These are phyloP conservation scores for Boletus reticulatus DNA, from an alignment of 768 basidiomycete genomes.

Conservation along the genomic window DNA sequence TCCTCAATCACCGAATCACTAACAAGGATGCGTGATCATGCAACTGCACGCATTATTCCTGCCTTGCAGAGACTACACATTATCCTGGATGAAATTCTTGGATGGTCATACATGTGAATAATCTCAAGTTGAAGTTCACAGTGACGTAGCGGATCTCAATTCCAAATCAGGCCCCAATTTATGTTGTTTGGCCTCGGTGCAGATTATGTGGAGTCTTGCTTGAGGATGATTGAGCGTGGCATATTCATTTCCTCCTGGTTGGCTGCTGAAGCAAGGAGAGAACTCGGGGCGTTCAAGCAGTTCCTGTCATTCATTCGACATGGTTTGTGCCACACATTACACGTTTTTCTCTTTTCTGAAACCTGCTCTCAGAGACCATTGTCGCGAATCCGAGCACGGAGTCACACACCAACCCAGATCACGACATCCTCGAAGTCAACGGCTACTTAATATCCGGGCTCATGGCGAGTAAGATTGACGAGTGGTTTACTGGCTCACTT, in stretches of 20 bases:
- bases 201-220: constrained; percentile 49
- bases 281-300: constrained; percentile 71
- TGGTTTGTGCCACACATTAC: constrained; percentile 44
- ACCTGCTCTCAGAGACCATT: constrained; percentile 40
- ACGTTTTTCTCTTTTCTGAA: constrained; percentile 15
- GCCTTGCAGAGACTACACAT: constrained; percentile 77
- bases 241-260: constrained; percentile 71
- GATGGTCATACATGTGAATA: constrained; percentile 73
- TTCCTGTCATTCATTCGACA: constrained; percentile 77
- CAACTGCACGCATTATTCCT: constrained; percentile 67
- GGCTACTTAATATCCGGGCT: constrained; percentile 75
- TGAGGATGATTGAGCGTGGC: constrained; percentile 52
- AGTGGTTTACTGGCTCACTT: constrained; percentile 70
- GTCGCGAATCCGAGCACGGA: constrained; percentile 55
- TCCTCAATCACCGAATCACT: constrained; percentile 67
- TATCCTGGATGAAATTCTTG: constrained; percentile 72
- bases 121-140: constrained; percentile 6
- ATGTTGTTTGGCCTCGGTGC: constrained; percentile 51
- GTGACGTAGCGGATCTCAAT: constrained; percentile 8
- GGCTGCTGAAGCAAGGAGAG: constrained; percentile 60
- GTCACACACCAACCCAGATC: constrained; percentile 43
- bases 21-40: constrained; percentile 67
- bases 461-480: constrained; percentile 65
- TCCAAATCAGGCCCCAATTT: constrained; percentile 52
- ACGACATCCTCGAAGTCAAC: constrained; percentile 80